phyloP scores from a whole-genome alignment of 768 basidiomycete genomes.

The Suillus clintonianus region DNA sequence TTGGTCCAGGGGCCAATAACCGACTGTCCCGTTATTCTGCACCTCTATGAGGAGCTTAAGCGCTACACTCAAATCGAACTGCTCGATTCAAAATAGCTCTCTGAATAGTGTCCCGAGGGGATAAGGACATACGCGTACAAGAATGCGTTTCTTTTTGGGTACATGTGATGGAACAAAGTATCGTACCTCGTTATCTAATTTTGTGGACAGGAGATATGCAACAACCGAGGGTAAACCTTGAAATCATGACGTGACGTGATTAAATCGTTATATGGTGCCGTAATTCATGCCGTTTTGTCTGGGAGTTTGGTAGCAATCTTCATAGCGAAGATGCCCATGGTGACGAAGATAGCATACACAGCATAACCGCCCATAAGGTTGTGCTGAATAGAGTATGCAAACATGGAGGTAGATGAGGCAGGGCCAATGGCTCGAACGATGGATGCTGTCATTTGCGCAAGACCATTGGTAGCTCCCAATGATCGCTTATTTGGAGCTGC shows the following conservation, averaged over 20 bases:
- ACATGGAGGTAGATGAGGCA: slow-evolving; percentile 32
- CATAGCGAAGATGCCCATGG: slow-evolving; percentile 14
- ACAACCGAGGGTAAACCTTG: background rate
- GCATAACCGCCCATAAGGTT: slow-evolving; percentile 38
- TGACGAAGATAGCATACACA: slow-evolving; percentile 33
- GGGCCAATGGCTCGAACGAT: slow-evolving; percentile 36
- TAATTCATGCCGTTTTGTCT: background rate
- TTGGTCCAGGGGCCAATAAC: background rate
- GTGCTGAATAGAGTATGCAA: slow-evolving; percentile 37
- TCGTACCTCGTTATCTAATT: background rate
- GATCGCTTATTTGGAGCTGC: slow-evolving; percentile 66
- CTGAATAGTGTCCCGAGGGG: background rate
- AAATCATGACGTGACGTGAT: background rate
- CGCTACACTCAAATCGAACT: background rate
- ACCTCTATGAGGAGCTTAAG: background rate
- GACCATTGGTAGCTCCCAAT: slow-evolving; percentile 71
- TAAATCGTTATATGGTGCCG: too few relatives aligned
- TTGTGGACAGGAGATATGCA: background rate
- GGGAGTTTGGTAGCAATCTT: slow-evolving; percentile 25
- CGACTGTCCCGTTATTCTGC: background rate
- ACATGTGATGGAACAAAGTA: background rate
- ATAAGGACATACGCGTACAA: background rate
- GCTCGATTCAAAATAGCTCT: background rate
- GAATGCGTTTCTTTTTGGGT: background rate
- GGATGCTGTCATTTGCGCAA: slow-evolving; percentile 31